These are phyloP conservation scores for Salicornia ramosissima DNA, from an alignment of 148 eudicot species.

Conservation along the genomic window DNA sequence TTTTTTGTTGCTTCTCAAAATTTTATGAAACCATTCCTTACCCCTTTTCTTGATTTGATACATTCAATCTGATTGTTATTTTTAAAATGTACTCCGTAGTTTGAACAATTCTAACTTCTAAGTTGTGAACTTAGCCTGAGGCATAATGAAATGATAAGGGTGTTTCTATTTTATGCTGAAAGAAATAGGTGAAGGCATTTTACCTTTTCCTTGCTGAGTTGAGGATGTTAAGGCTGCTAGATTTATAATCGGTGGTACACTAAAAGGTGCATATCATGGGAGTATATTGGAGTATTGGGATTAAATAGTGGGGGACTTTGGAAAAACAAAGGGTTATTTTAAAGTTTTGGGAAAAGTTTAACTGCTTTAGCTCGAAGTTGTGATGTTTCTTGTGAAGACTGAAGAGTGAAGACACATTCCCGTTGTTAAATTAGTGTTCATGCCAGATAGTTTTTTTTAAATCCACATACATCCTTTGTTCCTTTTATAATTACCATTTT, in stretches of 20 bases:
- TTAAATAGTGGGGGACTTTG: background rate
- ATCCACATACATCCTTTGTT: too few relatives aligned
- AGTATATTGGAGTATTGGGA: background rate
- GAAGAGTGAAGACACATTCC: too few relatives aligned
- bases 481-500: too few relatives aligned
- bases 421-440: too few relatives aligned
- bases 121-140: background rate
- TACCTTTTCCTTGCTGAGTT: too few relatives aligned
- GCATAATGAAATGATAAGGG: background rate
- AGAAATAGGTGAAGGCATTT: background rate
- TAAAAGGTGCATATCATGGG: background rate
- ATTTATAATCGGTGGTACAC: too few relatives aligned
- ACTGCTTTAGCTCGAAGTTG: too few relatives aligned
- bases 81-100: background rate
- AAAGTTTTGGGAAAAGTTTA: background rate
- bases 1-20: background rate
- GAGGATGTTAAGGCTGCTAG: background rate
- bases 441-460: too few relatives aligned
- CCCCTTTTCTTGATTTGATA: background rate
- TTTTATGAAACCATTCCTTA: background rate
- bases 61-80: background rate
- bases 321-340: background rate
- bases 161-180: background rate
- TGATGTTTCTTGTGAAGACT: too few relatives aligned
- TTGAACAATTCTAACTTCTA: background rate